phyloP scores from a whole-genome alignment of 305 asterid genomes.

The Fraxinus floribunda region DNA sequence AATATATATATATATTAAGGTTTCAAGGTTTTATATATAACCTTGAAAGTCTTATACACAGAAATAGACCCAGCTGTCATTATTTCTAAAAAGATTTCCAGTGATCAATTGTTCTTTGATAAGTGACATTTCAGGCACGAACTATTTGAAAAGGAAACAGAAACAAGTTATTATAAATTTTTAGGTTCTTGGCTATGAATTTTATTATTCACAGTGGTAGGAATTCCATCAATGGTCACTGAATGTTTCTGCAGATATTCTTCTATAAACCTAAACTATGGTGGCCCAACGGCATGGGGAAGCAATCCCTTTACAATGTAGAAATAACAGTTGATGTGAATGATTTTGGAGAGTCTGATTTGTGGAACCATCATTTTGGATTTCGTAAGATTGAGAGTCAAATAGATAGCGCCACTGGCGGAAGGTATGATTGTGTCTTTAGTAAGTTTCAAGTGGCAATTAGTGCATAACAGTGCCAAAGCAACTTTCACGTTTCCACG shows the following conservation, averaged over 20 bases:
- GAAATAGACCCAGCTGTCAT: no score
- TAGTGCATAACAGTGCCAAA: constrained; percentile 9
- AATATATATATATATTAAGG: no score
- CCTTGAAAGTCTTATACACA: no score
- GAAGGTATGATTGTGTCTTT: constrained; percentile 55
- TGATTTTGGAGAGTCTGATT: constrained; percentile 80
- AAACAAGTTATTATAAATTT: background rate
- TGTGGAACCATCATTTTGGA: constrained; percentile 81
- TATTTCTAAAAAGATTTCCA: no score
- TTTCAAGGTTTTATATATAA: no score
- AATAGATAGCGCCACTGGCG: constrained; percentile 78
- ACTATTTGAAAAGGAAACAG: background rate
- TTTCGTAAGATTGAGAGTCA: constrained; percentile 83
- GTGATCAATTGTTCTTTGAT: no score
- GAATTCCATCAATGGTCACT: constrained; percentile 5
- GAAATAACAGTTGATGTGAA: constrained; percentile 68
- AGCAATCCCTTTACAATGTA: constrained; percentile 75
- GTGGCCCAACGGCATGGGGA: constrained; percentile 99
- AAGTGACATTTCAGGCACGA: no score
- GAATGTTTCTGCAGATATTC: constrained; percentile 53
- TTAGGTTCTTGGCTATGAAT: background rate
- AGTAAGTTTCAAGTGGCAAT: background rate
- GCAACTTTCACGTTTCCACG: constrained; percentile 25
- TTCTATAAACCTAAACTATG: constrained; percentile 86
- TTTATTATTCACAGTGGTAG: background rate